These are phyloP conservation scores for Paraphoma sp. DNA, from an alignment of 2,329 filamentous ascomycete species.

Conservation along the genomic window DNA sequence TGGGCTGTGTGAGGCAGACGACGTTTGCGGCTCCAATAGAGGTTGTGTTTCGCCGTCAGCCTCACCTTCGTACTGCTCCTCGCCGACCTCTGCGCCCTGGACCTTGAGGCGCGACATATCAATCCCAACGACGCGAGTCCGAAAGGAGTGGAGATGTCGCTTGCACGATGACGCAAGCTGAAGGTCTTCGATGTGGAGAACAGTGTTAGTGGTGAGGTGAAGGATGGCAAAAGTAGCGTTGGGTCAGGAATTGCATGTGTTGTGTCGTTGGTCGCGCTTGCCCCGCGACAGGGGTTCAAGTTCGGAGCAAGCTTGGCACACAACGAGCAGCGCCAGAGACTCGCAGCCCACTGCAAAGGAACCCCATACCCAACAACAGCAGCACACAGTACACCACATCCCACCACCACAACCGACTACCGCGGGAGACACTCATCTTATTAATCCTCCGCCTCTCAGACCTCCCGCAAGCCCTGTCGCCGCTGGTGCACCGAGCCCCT, in stretches of 20 bases:
- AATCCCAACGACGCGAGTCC: too few relatives aligned
- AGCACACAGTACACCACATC: conserved; percentile 22
- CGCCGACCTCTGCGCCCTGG: too few relatives aligned
- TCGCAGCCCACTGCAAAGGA: conserved; percentile 3
- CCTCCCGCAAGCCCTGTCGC: conserved; percentile 17
- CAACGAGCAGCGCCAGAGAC: conserved; percentile 5
- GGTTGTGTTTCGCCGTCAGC: conserved; percentile 29
- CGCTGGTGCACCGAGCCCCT: conserved; percentile 25
- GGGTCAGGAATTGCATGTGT: neutral
- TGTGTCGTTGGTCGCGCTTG: conserved; percentile 13
- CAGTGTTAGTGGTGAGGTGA: neutral
- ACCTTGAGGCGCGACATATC: too few relatives aligned
- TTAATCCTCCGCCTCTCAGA: conserved; percentile 12
- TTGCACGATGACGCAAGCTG: too few relatives aligned
- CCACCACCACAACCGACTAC: conserved; percentile 11
- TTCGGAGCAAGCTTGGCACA: conserved; percentile 6
- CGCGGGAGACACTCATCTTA: conserved; percentile 20
- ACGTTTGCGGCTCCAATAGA: conserved; percentile 27
- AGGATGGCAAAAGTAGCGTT: neutral
- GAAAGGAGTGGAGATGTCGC: too few relatives aligned
- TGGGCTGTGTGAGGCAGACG: conserved; percentile 17
- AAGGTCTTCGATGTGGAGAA: too few relatives aligned
- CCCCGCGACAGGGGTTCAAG: conserved; percentile 13
- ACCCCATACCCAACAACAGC: conserved; percentile 18
- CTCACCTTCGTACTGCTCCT: neutral